Evolutionary conservation across 2,329 filamentous ascomycete genomes (phyloP).

Genomic region (Diaporthe sp.): DNA sequence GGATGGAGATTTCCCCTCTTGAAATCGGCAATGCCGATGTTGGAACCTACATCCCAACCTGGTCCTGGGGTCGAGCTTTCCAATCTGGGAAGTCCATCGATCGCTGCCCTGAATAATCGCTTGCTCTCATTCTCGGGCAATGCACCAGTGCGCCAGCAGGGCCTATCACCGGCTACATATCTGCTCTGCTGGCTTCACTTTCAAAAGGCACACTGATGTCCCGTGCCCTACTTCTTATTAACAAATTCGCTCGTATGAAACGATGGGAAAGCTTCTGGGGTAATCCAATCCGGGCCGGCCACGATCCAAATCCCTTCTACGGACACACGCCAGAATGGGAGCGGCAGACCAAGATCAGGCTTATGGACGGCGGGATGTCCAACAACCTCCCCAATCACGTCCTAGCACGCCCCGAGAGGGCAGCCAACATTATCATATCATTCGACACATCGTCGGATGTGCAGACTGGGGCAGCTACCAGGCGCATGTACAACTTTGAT

Average conservation of each 20-base stretch:
- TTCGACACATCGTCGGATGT: background rate
- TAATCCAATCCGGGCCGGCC: background rate
- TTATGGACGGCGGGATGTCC: background rate
- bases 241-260: background rate
- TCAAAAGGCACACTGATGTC: background rate
- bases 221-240: background rate
- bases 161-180: background rate
- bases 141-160: background rate
- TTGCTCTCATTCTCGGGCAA: background rate
- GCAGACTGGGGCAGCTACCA: background rate
- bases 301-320: background rate
- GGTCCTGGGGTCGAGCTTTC: background rate
- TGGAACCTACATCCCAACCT: background rate
- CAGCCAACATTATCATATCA: background rate
- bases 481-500: background rate
- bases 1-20: background rate
- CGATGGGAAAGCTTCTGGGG: background rate
- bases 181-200: background rate
- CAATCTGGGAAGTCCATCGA: background rate
- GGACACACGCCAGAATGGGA: background rate
- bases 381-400: background rate
- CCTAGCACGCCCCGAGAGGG: background rate
- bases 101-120: background rate
- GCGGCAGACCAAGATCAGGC: background rate
- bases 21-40: background rate